Evolutionary conservation across 306 rosid species (phyloP), one percentile per base, ranked within the genome.

Genomic region (Inga leiocalycina): DNA sequence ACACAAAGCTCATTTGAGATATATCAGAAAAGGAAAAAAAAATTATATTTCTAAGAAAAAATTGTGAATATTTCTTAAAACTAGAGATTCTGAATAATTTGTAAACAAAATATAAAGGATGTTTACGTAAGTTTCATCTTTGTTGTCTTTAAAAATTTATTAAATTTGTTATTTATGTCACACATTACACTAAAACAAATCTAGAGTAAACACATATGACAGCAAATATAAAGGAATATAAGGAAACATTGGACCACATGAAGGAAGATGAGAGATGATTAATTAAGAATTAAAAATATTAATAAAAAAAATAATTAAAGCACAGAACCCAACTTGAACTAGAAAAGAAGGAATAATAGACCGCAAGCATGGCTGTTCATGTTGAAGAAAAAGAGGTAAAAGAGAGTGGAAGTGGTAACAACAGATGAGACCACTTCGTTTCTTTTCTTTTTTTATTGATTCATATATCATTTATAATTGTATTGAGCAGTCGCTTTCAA

Each of bases 321-420:
- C 45, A 6, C 43, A 68, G 35, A 56, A 14, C 22, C 20, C 35
- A 30, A 68, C 51, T 82, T 84, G 68, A 80, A 59, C 43, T 79
- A 35, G 80, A 87, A 89, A 86, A 72, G 80, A 49, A 85, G 80
- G 92, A 83, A 85, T 89, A 85, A 52, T 52, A 89, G 92, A 83
- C 89, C 92, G 85, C 87, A 71, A 39, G 46, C 54, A 62, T 62
- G 16, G 24, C 30, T 79, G 45, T 49, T 57, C 65, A 2, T 30
- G 15, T 30, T 77, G 8, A 19, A 68, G 17, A 22, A 73, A 68
- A 75, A 34, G 76, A 30, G 32, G 76, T 71, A 65, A 39, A 19
- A 41, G 34, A 71, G 81, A 67, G 27, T 64, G 43, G 43, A 14
- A 65, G 34, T 15, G 34, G 43, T 32, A 14, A 32, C 27, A 78